Percentiles rank a stretch among this genome's conserved stretches.
Conservation (phyloP, 2,329 filamentous ascomycete species). For the Arthrobotrys musiformis region DNA sequence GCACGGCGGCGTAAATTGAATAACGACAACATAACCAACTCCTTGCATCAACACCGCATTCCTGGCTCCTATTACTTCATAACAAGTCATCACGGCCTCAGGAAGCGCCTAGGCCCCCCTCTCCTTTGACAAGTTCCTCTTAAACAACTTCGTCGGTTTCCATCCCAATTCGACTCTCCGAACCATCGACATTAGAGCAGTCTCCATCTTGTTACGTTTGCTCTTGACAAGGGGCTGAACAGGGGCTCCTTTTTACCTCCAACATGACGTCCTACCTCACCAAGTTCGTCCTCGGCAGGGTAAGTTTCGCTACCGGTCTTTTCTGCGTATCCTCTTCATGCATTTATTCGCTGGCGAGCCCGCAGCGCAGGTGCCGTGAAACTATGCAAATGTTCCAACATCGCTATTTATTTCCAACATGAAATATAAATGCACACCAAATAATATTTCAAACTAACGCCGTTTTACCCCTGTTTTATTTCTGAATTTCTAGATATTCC, state of each 20-base stretch:
- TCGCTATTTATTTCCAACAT: too few species aligned
- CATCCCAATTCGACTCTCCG: background rate
- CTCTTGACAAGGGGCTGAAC: background rate
- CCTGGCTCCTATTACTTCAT: background rate
- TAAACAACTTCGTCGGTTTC: background rate
- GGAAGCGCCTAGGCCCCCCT: too few species aligned
- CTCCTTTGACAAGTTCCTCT: too few species aligned
- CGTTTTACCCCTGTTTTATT: background rate
- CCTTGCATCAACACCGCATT: conserved; percentile 3
- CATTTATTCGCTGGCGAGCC: background rate
- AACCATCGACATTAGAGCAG: background rate
- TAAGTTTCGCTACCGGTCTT: conserved; percentile 8
- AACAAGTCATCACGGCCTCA: background rate
- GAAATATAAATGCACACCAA: too few species aligned
- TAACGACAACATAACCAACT: background rate
- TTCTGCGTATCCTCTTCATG: background rate
- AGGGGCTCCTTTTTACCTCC: conserved; percentile 42
- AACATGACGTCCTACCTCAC: conserved; percentile 69
- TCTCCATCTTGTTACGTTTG: background rate
- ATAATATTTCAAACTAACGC: background rate
- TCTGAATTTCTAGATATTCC: conserved; percentile 67
- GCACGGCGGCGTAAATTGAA: background rate
- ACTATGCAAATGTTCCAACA: too few species aligned
- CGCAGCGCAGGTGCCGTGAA: too few species aligned
- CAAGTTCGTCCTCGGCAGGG: conserved; percentile 66